Evolutionary conservation across 345 rosid genomes (phyloP).

Genomic region (Brassica carinata): DNA sequence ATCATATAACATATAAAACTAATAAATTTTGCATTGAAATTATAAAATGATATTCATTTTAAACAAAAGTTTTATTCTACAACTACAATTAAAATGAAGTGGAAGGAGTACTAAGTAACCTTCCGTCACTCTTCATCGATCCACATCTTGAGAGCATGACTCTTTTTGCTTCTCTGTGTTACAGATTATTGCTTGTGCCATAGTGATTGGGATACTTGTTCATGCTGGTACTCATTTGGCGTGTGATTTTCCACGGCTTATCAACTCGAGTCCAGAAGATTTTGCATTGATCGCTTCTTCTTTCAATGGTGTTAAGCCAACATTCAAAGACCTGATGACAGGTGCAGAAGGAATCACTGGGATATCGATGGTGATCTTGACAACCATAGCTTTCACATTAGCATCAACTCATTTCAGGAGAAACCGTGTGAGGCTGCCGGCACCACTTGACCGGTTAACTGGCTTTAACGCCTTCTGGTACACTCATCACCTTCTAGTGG

Average conservation of each 20-base stretch:
- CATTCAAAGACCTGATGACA: conserved; percentile 60
- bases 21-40: too few relatives aligned
- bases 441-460: conserved; percentile 76
- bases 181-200: conserved; percentile 79
- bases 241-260: conserved; percentile 82
- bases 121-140: neutral
- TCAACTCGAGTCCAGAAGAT: conserved; percentile 56
- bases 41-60: too few relatives aligned
- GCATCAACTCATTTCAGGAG: conserved; percentile 72
- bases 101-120: neutral
- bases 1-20: too few relatives aligned
- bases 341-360: conserved; percentile 82
- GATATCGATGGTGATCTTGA: conserved; percentile 68
- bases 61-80: too few relatives aligned
- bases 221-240: conserved; percentile 78
- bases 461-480: conserved; percentile 99
- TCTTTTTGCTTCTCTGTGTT: conserved; percentile 10
- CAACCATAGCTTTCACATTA: conserved; percentile 62
- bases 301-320: conserved; percentile 61
- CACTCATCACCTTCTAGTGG: conserved; percentile 79
- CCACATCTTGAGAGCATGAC: neutral
- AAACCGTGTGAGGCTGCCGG: conserved; percentile 68
- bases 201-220: conserved; percentile 61
- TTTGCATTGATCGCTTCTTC: conserved; percentile 61
- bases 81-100: too few relatives aligned